These are phyloP conservation scores for Centrapalus pauciflorus DNA, from an alignment of 129 eudicot genomes.

Conservation along the genomic window DNA sequence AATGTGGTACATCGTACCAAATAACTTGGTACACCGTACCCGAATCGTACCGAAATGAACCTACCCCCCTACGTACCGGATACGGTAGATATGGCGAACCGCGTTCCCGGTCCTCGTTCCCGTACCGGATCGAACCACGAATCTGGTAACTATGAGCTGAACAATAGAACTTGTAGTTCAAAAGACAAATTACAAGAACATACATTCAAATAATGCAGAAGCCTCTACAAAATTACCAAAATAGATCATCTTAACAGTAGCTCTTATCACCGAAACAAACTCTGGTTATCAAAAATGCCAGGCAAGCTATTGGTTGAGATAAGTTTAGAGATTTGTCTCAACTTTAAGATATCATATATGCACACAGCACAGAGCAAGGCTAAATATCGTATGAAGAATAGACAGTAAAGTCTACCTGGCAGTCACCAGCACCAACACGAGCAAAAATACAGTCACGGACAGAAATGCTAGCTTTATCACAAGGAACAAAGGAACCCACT, in stretches of 20 bases:
- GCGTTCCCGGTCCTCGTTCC: no score
- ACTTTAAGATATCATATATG: background rate
- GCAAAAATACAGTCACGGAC: conserved; percentile 96
- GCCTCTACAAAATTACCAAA: background rate
- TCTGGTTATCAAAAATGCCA: background rate
- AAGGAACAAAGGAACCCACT: conserved; percentile 94
- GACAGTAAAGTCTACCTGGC: conserved; percentile 54
- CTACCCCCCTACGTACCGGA: no score
- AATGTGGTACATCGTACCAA: no score
- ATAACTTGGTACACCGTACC: no score
- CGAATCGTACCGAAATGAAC: no score
- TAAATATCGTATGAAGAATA: background rate
- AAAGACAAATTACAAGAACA: background rate
- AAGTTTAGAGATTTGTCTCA: background rate
- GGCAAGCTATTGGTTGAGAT: background rate
- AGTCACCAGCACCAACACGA: conserved; percentile 99
- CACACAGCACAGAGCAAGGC: background rate
- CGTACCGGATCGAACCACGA: no score
- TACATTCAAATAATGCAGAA: background rate
- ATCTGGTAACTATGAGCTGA: no score
- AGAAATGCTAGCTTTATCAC: conserved; percentile 83
- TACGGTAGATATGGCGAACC: no score
- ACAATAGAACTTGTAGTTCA: background rate
- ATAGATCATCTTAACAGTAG: background rate
- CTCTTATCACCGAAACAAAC: background rate